Conservation (phyloP, 179 eudicot genomes). For the Camellia oleifera region DNA sequence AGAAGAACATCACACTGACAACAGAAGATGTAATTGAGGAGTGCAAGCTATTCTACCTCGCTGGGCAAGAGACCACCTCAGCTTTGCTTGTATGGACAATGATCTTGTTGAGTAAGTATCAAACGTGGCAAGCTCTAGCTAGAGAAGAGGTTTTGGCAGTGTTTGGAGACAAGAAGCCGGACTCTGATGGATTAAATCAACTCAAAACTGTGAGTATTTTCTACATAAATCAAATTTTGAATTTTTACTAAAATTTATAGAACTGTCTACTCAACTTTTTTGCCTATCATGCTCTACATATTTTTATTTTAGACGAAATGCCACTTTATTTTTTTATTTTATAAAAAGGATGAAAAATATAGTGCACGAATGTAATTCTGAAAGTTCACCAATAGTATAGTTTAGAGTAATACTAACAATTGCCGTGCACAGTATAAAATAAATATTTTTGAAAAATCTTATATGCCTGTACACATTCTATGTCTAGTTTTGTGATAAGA, state of each 20-base stretch:
- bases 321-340: no score
- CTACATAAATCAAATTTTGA: neutral
- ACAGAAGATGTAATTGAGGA: constrained; percentile 30
- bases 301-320: no score
- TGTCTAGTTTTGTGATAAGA: no score
- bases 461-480: no score
- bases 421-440: no score
- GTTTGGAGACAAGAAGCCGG: constrained; percentile 29
- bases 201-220: constrained; percentile 30
- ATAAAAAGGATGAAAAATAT: no score
- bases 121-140: constrained; percentile 40
- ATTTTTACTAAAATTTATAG: neutral
- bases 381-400: no score
- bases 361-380: no score
- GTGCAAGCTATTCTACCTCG: constrained; percentile 48
- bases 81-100: constrained; percentile 44
- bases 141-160: constrained; percentile 34
- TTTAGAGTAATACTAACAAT: no score
- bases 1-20: constrained; percentile 15
- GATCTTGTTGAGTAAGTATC: constrained; percentile 38
- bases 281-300: no score
- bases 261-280: no score
- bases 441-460: no score
- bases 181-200: constrained; percentile 30
- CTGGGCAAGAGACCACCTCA: constrained; percentile 54